Evolutionary conservation across 2,329 filamentous ascomycete species (phyloP).

Genomic region (Ambrosiella xylebori): DNA sequence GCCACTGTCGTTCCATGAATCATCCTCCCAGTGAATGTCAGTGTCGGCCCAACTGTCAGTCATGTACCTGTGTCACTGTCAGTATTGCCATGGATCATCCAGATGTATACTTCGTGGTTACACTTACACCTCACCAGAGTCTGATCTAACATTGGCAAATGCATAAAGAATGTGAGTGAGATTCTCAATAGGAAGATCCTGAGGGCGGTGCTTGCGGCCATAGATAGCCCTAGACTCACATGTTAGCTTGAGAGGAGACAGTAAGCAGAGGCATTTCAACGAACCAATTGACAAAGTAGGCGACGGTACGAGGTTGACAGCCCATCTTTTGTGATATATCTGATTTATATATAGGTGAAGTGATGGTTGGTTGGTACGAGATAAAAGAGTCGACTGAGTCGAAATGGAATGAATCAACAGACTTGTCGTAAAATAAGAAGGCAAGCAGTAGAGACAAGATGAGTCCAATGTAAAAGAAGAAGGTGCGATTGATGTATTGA

Average conservation of each 20-base stretch:
- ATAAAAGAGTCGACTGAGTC: neutral
- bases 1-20: slow-evolving; percentile 53
- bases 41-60: slow-evolving; percentile 49
- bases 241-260: neutral
- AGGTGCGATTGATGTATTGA: neutral
- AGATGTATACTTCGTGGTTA: neutral
- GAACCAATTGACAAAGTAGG: slow-evolving; percentile 57
- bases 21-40: slow-evolving; percentile 57
- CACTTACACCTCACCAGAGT: slow-evolving; percentile 58
- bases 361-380: neutral
- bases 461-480: neutral
- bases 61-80: slow-evolving; percentile 23
- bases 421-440: neutral
- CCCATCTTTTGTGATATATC: neutral
- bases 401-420: neutral
- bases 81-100: slow-evolving; percentile 3
- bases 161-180: slow-evolving; percentile 82
- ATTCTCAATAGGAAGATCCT: slow-evolving; percentile 62
- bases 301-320: slow-evolving; percentile 45
- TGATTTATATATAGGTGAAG: neutral
- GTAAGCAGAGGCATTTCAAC: neutral
- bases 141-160: slow-evolving; percentile 70
- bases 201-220: slow-evolving; percentile 65
- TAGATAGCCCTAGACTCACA: slow-evolving; percentile 53
- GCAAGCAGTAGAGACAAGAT: neutral